Evolutionary conservation across 805 yeast species (phyloP).

Genomic region (Millerago galiae): DNA sequence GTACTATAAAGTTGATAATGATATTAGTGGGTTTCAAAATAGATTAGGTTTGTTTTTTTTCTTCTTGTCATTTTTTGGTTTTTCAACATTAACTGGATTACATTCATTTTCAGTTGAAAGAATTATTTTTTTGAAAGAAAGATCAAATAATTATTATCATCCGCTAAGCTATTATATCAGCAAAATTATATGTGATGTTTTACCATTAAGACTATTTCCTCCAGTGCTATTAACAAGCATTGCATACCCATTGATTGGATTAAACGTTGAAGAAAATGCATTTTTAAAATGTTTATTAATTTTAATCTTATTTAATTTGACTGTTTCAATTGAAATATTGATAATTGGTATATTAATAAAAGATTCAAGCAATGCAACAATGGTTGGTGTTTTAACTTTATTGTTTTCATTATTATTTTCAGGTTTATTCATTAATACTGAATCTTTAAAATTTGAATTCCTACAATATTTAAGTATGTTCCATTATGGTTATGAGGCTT

Average conservation of each 20-base stretch:
- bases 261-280: slow-evolving; percentile 70
- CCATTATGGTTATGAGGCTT: slow-evolving; percentile 93
- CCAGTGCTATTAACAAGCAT: slow-evolving; percentile 77
- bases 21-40: slow-evolving; percentile 95
- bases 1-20: slow-evolving; percentile 77
- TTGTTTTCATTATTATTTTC: slow-evolving; percentile 87
- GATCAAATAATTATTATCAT: slow-evolving; percentile 90
- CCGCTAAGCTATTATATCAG: slow-evolving; percentile 82
- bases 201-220: slow-evolving; percentile 92
- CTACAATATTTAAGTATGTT: slow-evolving; percentile 82
- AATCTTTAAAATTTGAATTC: slow-evolving; percentile 54
- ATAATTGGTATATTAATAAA: slow-evolving; percentile 82
- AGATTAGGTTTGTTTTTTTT: slow-evolving; percentile 91
- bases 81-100: slow-evolving; percentile 85
- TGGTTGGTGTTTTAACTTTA: slow-evolving; percentile 77
- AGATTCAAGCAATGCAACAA: slow-evolving; percentile 89
- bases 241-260: slow-evolving; percentile 84
- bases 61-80: slow-evolving; percentile 85
- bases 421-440: slow-evolving; percentile 86
- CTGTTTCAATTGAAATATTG: slow-evolving; percentile 77
- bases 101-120: slow-evolving; percentile 87
- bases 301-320: slow-evolving; percentile 76
- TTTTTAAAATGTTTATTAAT: slow-evolving; percentile 64
- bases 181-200: slow-evolving; percentile 81
- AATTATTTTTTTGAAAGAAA: slow-evolving; percentile 82